Percentiles rank a stretch among this genome's conserved stretches.
Conservation (phyloP, 2,329 filamentous ascomycete genomes). For the Rutstroemia sp. region DNA sequence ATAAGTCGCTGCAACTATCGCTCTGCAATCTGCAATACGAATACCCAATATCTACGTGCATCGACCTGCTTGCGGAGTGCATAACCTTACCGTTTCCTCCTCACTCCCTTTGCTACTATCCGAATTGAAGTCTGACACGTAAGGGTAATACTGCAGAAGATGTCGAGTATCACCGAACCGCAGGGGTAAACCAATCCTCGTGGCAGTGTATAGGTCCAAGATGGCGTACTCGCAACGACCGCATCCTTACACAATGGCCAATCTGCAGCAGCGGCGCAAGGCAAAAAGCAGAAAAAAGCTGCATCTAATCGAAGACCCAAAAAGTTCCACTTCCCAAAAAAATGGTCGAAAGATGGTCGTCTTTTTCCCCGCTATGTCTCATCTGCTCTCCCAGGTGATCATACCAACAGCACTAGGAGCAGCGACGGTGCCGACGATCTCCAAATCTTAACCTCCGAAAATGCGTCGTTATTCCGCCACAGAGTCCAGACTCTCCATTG, state of each 20-base stretch:
- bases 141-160: not conserved
- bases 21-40: not conserved
- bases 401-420: not conserved
- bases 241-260: not conserved
- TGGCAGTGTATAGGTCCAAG: not conserved
- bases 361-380: too few species aligned
- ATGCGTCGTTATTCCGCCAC: too few species aligned
- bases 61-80: conserved; percentile 3
- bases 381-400: not conserved
- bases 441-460: too few species aligned
- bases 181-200: not conserved
- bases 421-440: too few species aligned
- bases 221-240: not conserved
- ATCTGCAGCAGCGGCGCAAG: too few species aligned
- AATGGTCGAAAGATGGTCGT: too few species aligned
- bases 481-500: too few species aligned
- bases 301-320: not conserved
- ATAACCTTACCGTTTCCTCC: not conserved
- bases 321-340: too few species aligned
- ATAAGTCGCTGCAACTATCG: not conserved
- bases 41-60: not conserved
- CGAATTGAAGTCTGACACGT: conserved; percentile 12
- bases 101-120: not conserved
- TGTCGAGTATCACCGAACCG: not conserved
- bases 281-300: too few species aligned